Conservation (phyloP, 1,284 basidiomycete species). For the Leccinum laetum region DNA sequence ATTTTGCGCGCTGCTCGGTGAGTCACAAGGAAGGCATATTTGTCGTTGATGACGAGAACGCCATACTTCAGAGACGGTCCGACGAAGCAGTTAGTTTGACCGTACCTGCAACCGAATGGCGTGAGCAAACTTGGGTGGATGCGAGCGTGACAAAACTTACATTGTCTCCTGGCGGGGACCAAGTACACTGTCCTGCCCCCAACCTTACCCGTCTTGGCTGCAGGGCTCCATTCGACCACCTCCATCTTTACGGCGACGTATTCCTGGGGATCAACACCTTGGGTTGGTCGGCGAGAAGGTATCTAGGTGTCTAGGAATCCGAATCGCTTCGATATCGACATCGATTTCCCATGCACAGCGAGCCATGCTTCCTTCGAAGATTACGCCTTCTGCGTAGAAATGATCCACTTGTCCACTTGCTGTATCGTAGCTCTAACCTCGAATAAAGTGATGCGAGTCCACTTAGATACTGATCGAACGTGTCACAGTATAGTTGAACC, state of each 20-base stretch:
- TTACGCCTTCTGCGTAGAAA: constrained; percentile 72
- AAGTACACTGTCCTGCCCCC: constrained; percentile 86
- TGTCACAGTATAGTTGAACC: no score
- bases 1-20: constrained; percentile 94
- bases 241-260: constrained; percentile 98
- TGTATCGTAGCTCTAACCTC: constrained; percentile 75
- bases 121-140: constrained; percentile 12
- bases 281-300: constrained; percentile 25
- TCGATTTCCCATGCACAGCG: constrained; percentile 79
- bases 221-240: constrained; percentile 79
- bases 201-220: constrained; percentile 62
- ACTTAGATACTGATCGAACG: no score
- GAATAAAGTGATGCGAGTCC: constrained; percentile 57
- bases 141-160: constrained; percentile 41
- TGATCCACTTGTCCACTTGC: constrained; percentile 60
- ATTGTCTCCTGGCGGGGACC: constrained; percentile 98
- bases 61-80: constrained; percentile 93
- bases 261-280: constrained; percentile 95
- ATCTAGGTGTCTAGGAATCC: constrained; percentile 41
- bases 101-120: constrained; percentile 62
- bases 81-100: constrained; percentile 98
- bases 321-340: constrained; percentile 62
- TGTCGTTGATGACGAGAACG: constrained; percentile 84
- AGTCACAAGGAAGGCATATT: constrained; percentile 90
- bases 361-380: constrained; percentile 83